phyloP scores from a whole-genome alignment of 2,329 filamentous ascomycete genomes.

The Botrytis squamosa region DNA sequence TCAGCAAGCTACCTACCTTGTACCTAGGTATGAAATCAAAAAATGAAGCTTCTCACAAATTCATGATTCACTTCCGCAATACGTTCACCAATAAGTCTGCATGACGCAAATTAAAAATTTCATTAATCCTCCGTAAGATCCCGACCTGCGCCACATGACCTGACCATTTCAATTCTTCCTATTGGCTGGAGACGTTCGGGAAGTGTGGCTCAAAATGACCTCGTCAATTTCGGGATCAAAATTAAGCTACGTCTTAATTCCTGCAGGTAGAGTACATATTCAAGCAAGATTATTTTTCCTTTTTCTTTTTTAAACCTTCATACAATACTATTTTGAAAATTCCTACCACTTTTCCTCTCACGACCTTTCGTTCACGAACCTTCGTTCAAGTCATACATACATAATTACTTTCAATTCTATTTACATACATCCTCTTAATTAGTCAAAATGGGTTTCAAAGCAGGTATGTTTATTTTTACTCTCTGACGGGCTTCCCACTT shows the following conservation, averaged over 20 bases:
- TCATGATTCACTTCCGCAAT: not conserved
- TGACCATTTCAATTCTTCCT: conserved; percentile 8
- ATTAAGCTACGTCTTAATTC: not conserved
- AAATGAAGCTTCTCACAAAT: not conserved
- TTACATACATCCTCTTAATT: conserved; percentile 29
- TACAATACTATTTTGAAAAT: not conserved
- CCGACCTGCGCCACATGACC: conserved; percentile 16
- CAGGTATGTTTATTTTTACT: conserved; percentile 40
- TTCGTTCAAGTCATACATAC: conserved; percentile 6
- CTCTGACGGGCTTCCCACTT: not conserved
- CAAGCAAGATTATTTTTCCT: conserved; percentile 12
- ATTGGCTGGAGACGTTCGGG: conserved; percentile 12
- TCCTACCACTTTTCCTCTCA: conserved; percentile 1
- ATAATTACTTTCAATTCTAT: conserved; percentile 7
- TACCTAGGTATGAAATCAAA: not conserved
- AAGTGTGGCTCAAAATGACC: conserved; percentile 16
- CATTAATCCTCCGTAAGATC: conserved; percentile 9
- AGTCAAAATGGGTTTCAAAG: conserved; percentile 43
- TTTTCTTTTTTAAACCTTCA: not conserved
- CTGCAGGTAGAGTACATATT: not conserved
- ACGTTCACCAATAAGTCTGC: conserved; percentile 4
- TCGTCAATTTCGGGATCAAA: conserved; percentile 17
- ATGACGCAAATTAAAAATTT: conserved; percentile 13
- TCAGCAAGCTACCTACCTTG: not conserved
- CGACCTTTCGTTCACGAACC: conserved; percentile 2